Percentiles rank a stretch among this genome's conserved stretches.
Evolutionary conservation across 257 asterid species (phyloP).

Genomic region (Solanum rostratum): DNA sequence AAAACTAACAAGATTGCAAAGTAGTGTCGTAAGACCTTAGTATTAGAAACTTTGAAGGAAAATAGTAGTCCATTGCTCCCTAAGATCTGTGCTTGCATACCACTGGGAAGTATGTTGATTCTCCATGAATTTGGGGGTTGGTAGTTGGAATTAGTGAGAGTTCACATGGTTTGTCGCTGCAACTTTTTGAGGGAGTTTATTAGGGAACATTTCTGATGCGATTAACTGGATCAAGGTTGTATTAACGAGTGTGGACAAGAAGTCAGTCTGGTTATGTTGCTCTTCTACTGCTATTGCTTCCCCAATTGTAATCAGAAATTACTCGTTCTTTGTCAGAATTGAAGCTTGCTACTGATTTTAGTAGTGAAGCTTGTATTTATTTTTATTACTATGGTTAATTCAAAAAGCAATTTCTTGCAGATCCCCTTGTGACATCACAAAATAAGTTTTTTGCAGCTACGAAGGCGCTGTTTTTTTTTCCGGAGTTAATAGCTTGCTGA

Average conservation of each 20-base stretch:
- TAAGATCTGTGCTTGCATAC: not conserved
- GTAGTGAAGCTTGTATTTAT: not conserved
- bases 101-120: not conserved
- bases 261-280: not conserved
- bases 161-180: conserved; percentile 10
- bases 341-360: not conserved
- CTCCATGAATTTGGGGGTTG: conserved; percentile 16
- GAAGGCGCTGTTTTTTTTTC: no score
- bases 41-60: not conserved
- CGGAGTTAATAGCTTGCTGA: not conserved
- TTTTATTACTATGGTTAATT: not conserved
- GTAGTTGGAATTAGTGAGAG: conserved; percentile 24
- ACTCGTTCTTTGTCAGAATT: not conserved
- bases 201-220: conserved; percentile 30
- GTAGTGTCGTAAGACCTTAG: not conserved
- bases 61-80: not conserved
- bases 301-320: not conserved
- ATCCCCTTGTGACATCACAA: not conserved
- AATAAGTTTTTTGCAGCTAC: not conserved
- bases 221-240: conserved; percentile 9
- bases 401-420: not conserved
- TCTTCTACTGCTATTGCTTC: not conserved
- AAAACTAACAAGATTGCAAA: not conserved
- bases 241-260: conserved; percentile 5
- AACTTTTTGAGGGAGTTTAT: conserved; percentile 15